Conservation (phyloP, 75 land plant species). For the Pinus tabuliformis region DNA sequence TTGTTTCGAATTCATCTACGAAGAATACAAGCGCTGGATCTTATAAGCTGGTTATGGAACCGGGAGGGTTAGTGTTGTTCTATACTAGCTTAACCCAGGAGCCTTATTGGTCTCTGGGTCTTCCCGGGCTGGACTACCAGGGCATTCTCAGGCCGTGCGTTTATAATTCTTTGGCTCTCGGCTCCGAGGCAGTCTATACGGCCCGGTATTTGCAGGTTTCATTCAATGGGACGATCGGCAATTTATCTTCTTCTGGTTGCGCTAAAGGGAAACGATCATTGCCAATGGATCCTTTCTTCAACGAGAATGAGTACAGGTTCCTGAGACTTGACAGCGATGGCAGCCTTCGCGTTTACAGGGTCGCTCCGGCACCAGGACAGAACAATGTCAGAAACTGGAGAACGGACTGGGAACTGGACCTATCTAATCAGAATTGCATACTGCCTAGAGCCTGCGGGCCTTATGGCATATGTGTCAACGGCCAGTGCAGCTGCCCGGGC, state of each 20-base stretch:
- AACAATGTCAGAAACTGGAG: neutral
- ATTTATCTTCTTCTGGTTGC: neutral
- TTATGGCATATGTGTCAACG: constrained; percentile 24
- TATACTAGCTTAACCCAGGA: too few species aligned
- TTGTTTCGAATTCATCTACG: too few species aligned
- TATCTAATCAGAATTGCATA: neutral
- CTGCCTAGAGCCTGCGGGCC: constrained; percentile 26
- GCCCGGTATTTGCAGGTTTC: neutral
- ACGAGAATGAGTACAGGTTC: neutral
- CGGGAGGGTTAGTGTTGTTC: too few species aligned
- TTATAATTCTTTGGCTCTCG: neutral
- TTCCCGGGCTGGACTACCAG: constrained; percentile 5
- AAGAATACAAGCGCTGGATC: too few species aligned
- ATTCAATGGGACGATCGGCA: neutral
- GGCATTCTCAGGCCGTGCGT: constrained; percentile 3
- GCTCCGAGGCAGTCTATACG: neutral
- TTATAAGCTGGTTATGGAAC: too few species aligned
- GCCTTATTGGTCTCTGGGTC: neutral
- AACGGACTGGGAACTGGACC: neutral
- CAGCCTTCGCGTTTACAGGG: neutral
- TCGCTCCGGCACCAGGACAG: neutral
- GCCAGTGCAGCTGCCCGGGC: constrained; percentile 22
- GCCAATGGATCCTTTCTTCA: neutral
- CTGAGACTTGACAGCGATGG: constrained; percentile 9
- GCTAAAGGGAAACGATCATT: neutral